Base-by-base conservation (phyloP, 2,329 filamentous ascomycete species). In the Penicillium oxalicum region DNA sequence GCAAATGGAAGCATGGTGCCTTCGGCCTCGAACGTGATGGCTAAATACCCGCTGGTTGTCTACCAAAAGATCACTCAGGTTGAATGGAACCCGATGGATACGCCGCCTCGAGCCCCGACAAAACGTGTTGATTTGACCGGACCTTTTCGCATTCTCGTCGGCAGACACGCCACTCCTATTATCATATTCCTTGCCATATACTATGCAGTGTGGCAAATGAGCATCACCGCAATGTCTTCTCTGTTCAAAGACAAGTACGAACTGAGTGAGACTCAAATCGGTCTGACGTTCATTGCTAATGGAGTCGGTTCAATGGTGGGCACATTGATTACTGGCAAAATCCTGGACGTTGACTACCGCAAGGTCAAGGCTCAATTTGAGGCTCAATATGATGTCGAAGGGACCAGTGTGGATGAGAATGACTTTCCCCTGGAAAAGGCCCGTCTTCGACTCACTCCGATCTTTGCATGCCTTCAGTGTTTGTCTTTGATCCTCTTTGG, bases 131-230 rank as follows among this genome's bases (percentile, higher is more conserved):
- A 79, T 52, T 35, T 79, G 1, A 57, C 69, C 0, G 73, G 72
- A 0, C 73, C 76, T 0, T 56, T 79, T 1, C 68, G 70, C 1
- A 76, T 79, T n/a, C 67, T 79, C 3, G 37, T 70, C 18, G 72
- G 64, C 58, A 74, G 70, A 35, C 63, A 72, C 1, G 71, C 74
- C 0, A 63, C 70, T 0, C 69, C 70, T 0, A 70, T 76, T 5
- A 72, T 78, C 28, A 3, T 73, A 12, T 79, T 76, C 44, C 66
- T 78, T 4, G 73, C 73, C 0, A 57, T 78, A 2, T 74, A 77
- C 60, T 80, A 79, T 48, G 69, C 75, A 0, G 72, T 77, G 6
- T 80, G 76, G 74, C 76, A 79, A 48, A 79, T 79, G 74, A 74
- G 70, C 54, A 77, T 78, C 48, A 77, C 77, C 0, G 73, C 72